Evolutionary conservation across 495 filamentous ascomycete species (phyloP).

Genomic region (Chlorociboria aeruginascens): DNA sequence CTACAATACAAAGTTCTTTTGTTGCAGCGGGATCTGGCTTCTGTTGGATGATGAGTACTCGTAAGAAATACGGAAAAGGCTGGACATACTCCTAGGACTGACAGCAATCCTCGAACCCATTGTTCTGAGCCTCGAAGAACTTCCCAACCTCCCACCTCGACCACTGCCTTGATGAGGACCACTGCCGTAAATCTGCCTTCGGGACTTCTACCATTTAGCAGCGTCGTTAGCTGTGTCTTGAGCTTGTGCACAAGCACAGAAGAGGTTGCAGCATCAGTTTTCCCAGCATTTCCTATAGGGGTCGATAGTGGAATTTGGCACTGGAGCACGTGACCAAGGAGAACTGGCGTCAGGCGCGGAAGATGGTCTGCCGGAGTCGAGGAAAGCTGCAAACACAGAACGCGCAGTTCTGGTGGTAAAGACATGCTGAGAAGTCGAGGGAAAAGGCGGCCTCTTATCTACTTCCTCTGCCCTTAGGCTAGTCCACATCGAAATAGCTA

Average conservation of each 20-base stretch:
- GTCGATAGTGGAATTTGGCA: slow-evolving; percentile 47
- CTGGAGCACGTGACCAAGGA: slow-evolving; percentile 48
- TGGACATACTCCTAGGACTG: slow-evolving; percentile 48
- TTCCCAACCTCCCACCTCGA: slow-evolving; percentile 75
- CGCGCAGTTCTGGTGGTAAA: slow-evolving; percentile 33
- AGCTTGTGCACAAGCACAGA: slow-evolving; percentile 61
- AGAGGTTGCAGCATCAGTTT: slow-evolving; percentile 41
- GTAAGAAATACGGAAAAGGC: not conserved
- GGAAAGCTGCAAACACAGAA: slow-evolving; percentile 54
- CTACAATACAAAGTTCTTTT: slow-evolving; percentile 61
- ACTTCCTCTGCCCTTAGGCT: too few relatives aligned
- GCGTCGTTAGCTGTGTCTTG: slow-evolving; percentile 60
- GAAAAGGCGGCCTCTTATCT: too few relatives aligned
- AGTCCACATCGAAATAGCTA: not conserved
- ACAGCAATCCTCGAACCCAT: slow-evolving; percentile 63
- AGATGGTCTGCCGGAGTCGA: slow-evolving; percentile 51
- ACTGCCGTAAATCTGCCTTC: slow-evolving; percentile 68
- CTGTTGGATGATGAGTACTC: slow-evolving; percentile 25
- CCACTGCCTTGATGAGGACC: slow-evolving; percentile 62
- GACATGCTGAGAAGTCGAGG: slow-evolving; percentile 5
- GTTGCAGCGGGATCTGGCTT: slow-evolving; percentile 61
- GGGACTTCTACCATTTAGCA: slow-evolving; percentile 58
- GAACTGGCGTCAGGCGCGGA: slow-evolving; percentile 45
- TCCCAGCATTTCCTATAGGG: slow-evolving; percentile 29
- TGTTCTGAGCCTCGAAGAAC: slow-evolving; percentile 50